phyloP scores from a whole-genome alignment of 176 grass and related monocot genomes.

The Chrysopogon serrulatus region DNA sequence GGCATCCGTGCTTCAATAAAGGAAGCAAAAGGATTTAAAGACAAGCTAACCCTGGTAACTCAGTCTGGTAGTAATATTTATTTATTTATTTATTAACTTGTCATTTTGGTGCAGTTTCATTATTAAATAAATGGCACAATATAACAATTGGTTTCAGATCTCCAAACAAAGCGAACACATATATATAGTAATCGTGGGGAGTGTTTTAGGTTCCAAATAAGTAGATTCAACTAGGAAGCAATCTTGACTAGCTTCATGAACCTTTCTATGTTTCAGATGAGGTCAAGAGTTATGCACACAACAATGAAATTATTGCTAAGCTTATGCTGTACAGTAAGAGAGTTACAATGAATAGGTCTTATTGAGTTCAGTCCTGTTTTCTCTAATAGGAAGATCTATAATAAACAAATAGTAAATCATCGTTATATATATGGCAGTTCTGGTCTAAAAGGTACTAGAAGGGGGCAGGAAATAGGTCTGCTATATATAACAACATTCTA shows the following conservation, averaged over 20 bases:
- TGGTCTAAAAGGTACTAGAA: too few species aligned
- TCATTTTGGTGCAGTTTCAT: not conserved
- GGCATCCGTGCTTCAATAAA: constrained; percentile 77
- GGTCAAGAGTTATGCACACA: constrained; percentile 55
- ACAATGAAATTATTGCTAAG: not conserved
- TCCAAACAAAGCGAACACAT: constrained; percentile 79
- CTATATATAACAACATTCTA: too few species aligned
- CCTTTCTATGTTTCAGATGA: constrained; percentile 84
- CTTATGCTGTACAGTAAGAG: not conserved
- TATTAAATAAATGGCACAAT: not conserved
- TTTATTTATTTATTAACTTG: not conserved
- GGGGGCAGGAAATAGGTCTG: too few species aligned
- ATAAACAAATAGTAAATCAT: not conserved
- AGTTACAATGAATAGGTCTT: not conserved
- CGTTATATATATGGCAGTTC: too few species aligned
- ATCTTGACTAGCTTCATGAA: constrained; percentile 66
- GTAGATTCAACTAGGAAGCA: constrained; percentile 75
- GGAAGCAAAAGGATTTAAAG: constrained; percentile 65
- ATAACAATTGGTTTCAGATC: constrained; percentile 91
- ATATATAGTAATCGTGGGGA: constrained; percentile 73
- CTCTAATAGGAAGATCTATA: too few species aligned
- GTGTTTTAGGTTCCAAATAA: constrained; percentile 79
- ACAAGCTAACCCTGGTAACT: constrained; percentile 76
- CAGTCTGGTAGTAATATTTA: not conserved
- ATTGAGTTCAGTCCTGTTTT: not conserved